phyloP scores from a whole-genome alignment of 805 yeast species.

The Jamesozyma hellenica region DNA sequence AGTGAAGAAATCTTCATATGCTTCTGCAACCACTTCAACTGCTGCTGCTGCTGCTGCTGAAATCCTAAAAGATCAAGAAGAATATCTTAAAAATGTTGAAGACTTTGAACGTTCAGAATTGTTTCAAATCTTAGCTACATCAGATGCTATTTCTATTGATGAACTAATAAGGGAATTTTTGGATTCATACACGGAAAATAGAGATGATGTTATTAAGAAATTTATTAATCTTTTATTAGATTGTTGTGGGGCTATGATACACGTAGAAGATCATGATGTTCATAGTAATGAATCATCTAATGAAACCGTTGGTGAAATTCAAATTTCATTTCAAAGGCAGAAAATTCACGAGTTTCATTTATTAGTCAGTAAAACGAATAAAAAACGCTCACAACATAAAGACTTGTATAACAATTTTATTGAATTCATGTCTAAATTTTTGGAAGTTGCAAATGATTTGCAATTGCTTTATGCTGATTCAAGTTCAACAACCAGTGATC shows the following conservation, averaged over 20 bases:
- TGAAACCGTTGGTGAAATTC: conserved; percentile 66
- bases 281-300: conserved; percentile 56
- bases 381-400: conserved; percentile 32
- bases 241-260: conserved; percentile 60
- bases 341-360: conserved; percentile 62
- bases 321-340: conserved; percentile 50
- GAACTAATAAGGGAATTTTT: conserved; percentile 52
- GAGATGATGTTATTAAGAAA: conserved; percentile 44
- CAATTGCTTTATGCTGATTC: conserved; percentile 43
- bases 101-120: conserved; percentile 39
- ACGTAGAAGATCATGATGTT: conserved; percentile 68
- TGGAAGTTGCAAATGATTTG: conserved; percentile 47
- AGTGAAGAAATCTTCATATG: conserved; percentile 3
- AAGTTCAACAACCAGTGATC: conserved; percentile 11
- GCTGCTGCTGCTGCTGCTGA: not conserved
- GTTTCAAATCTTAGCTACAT: conserved; percentile 41
- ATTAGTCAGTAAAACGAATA: conserved; percentile 39
- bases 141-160: conserved; percentile 39
- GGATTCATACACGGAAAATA: conserved; percentile 37
- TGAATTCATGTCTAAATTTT: conserved; percentile 45
- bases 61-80: conserved; percentile 18
- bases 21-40: not conserved
- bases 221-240: conserved; percentile 61
- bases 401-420: conserved; percentile 43
- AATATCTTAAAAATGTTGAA: conserved; percentile 31